These are phyloP conservation scores for Metschnikowia bowlesiae DNA, from an alignment of 805 yeast species.

Conservation along the genomic window DNA sequence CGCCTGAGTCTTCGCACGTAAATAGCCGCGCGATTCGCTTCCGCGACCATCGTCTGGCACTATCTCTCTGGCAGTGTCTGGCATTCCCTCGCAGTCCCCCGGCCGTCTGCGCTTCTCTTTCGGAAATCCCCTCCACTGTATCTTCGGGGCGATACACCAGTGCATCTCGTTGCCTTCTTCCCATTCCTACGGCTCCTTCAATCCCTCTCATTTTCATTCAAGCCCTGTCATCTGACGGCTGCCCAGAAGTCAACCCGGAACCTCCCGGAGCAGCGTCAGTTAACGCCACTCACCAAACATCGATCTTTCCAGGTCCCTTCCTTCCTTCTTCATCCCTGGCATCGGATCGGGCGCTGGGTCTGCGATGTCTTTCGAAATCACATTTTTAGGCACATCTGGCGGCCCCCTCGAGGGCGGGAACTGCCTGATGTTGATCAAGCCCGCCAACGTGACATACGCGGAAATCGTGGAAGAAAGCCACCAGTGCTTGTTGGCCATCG, in stretches of 20 bases:
- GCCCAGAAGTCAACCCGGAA: too few species aligned
- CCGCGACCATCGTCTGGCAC: not conserved
- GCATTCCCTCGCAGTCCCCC: not conserved
- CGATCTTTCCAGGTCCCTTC: too few species aligned
- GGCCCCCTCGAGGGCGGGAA: slow-evolving; percentile 76
- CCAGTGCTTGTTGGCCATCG: slow-evolving; percentile 51
- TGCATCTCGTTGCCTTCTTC: too few species aligned
- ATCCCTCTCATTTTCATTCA: too few species aligned
- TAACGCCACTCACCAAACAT: too few species aligned
- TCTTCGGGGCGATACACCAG: too few species aligned
- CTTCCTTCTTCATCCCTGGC: too few species aligned
- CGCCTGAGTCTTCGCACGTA: not conserved
- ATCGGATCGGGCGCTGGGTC: too few species aligned
- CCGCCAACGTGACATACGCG: slow-evolving; percentile 39
- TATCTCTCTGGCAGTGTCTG: not conserved
- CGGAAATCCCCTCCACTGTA: too few species aligned
- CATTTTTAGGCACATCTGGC: slow-evolving; percentile 75
- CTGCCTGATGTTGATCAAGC: slow-evolving; percentile 65
- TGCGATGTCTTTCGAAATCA: slow-evolving; percentile 48
- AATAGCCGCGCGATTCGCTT: slow-evolving; percentile 1
- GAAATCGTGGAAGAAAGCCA: slow-evolving; percentile 25
- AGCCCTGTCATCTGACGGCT: too few species aligned
- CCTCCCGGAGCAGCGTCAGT: too few species aligned
- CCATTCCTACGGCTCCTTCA: too few species aligned
- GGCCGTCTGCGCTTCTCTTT: not conserved